phyloP scores from a whole-genome alignment of 306 rosid genomes.

The Dryas alaskensis region DNA sequence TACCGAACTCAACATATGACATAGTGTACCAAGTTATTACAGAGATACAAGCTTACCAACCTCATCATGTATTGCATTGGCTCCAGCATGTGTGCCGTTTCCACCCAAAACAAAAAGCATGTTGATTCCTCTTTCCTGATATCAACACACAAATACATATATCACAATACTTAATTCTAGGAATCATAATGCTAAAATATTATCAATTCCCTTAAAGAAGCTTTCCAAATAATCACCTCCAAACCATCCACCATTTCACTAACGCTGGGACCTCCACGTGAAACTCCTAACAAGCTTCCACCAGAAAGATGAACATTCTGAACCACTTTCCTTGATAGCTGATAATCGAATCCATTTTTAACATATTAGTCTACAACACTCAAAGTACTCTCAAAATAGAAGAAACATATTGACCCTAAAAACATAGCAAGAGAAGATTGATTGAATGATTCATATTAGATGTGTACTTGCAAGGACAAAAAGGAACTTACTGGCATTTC shows the following conservation, averaged over 20 bases:
- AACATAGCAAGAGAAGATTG: not conserved
- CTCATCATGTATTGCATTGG: conserved; percentile 90
- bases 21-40: conserved; percentile 12
- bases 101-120: conserved; percentile 99
- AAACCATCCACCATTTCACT: conserved; percentile 74
- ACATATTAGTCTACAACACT: conserved; percentile 21
- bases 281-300: conserved; percentile 97
- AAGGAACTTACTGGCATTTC: conserved; percentile 68
- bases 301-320: conserved; percentile 99
- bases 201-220: conserved; percentile 18
- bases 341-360: conserved; percentile 33
- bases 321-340: conserved; percentile 90
- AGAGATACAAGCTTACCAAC: conserved; percentile 40
- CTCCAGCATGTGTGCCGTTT: conserved; percentile 98
- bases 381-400: not conserved
- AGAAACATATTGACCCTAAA: conserved; percentile 12
- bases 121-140: conserved; percentile 88
- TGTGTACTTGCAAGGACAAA: conserved; percentile 23
- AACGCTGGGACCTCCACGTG: conserved; percentile 87
- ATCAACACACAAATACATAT: conserved; percentile 24
- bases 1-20: conserved; percentile 12
- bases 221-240: conserved; percentile 47
- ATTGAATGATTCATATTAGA: conserved; percentile 4
- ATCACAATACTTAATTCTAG: conserved; percentile 20
- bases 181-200: conserved; percentile 16